Conservation (phyloP, 1,284 basidiomycete genomes). For the Cutaneotrichosporon cutaneum region DNA sequence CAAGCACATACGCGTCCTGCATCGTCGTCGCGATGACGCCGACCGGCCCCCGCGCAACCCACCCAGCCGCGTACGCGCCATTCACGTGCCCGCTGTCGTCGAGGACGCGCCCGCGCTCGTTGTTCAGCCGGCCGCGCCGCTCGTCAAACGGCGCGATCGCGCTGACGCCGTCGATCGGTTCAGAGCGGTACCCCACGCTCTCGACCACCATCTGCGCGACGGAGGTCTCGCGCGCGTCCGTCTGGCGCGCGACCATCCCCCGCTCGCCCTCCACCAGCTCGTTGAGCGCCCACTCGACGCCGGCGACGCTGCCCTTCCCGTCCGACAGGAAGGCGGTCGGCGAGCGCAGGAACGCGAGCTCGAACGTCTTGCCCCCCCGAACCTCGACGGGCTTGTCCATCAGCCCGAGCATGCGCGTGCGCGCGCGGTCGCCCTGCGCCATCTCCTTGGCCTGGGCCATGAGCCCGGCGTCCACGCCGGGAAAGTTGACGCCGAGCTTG, state of each 20-base stretch:
- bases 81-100: conserved; percentile 50
- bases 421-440: conserved; percentile 52
- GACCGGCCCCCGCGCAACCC: conserved; percentile 87
- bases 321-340: conserved; percentile 60
- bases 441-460: conserved; percentile 48
- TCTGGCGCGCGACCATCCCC: conserved; percentile 60
- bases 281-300: conserved; percentile 47
- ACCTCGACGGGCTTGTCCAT: conserved; percentile 44
- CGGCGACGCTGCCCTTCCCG: conserved; percentile 44
- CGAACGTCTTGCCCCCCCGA: conserved; percentile 63
- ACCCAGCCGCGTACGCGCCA: conserved; percentile 87
- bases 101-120: conserved; percentile 50
- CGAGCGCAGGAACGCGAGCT: conserved; percentile 74
- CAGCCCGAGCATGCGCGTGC: conserved; percentile 56
- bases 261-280: conserved; percentile 34
- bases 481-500: conserved; percentile 63
- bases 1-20: conserved; percentile 75
- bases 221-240: conserved; percentile 60
- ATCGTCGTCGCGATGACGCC: conserved; percentile 93
- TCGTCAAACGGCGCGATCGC: conserved; percentile 51
- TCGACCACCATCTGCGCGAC: conserved; percentile 78
- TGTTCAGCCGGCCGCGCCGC: conserved; percentile 45
- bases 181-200: conserved; percentile 81
- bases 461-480: conserved; percentile 39
- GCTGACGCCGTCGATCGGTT: conserved; percentile 55